Evolutionary conservation across 768 basidiomycete genomes (phyloP).

Genomic region (Pleurotus cornucopiae): DNA sequence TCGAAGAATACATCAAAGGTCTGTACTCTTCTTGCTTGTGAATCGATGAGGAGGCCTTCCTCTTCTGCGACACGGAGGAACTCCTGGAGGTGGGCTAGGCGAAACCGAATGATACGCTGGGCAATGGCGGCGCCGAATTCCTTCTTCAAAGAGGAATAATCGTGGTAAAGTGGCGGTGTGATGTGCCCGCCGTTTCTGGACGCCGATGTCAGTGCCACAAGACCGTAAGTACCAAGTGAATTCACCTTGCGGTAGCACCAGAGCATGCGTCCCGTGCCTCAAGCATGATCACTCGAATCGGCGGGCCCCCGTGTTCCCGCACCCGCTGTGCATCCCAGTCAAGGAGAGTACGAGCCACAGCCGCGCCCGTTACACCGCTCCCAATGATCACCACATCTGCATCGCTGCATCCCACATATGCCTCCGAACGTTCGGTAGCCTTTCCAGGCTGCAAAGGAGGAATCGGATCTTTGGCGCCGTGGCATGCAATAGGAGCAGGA

Average conservation of each 20-base stretch:
- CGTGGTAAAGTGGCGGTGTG: constrained; percentile 54
- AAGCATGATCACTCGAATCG: constrained; percentile 59
- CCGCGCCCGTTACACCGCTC: constrained; percentile 72
- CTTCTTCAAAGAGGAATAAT: constrained; percentile 46
- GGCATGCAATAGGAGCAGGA: constrained; percentile 37
- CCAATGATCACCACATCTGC: constrained; percentile 74
- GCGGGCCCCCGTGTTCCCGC: constrained; percentile 14
- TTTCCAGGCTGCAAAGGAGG: not conserved
- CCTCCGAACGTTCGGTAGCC: constrained; percentile 17
- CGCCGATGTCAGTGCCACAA: not conserved
- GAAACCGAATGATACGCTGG: constrained; percentile 53
- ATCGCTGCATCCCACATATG: constrained; percentile 23
- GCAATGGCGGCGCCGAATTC: constrained; percentile 43
- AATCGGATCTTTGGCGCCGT: constrained; percentile 18
- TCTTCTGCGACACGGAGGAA: constrained; percentile 47
- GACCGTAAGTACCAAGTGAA: not conserved
- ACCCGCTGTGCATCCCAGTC: constrained; percentile 11
- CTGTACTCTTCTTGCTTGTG: constrained; percentile 56
- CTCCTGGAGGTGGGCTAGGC: constrained; percentile 51
- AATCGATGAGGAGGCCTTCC: constrained; percentile 45
- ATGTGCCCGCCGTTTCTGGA: constrained; percentile 70
- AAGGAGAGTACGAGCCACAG: constrained; percentile 53
- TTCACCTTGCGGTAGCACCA: constrained; percentile 70
- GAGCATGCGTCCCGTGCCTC: constrained; percentile 79
- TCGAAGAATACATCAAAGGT: constrained; percentile 55